Percentiles rank a stretch among this genome's conserved stretches.
These are phyloP conservation scores for Annulohypoxylon bovei DNA, from an alignment of 495 filamentous ascomycete species.

Conservation along the genomic window DNA sequence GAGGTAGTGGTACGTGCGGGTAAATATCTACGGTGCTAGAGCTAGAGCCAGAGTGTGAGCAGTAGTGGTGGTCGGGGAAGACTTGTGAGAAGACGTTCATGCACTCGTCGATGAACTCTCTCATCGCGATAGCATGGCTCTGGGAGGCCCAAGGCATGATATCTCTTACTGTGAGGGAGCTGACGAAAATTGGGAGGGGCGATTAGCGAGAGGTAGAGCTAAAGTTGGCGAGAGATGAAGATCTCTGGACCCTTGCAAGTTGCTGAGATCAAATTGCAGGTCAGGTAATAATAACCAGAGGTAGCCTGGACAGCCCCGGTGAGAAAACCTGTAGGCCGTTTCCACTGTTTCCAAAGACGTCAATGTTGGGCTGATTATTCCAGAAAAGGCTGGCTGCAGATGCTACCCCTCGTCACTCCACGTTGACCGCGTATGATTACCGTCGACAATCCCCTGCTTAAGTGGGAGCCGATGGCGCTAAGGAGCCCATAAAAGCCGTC, in stretches of 20 bases:
- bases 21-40: slow-evolving; percentile 16
- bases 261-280: slow-evolving; percentile 43
- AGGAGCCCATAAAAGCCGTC: slow-evolving; percentile 41
- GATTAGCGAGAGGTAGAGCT: slow-evolving; percentile 40
- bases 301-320: slow-evolving; percentile 34
- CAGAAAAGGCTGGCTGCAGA: slow-evolving; percentile 42
- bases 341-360: slow-evolving; percentile 43
- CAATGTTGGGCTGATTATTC: slow-evolving; percentile 41
- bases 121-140: slow-evolving; percentile 34
- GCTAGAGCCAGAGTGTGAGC: background rate
- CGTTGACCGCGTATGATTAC: slow-evolving; percentile 44
- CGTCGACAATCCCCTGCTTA: slow-evolving; percentile 38
- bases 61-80: background rate
- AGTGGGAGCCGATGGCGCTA: slow-evolving; percentile 45
- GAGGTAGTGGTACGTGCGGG: slow-evolving; percentile 36
- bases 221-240: slow-evolving; percentile 42
- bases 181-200: slow-evolving; percentile 39
- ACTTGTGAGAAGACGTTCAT: slow-evolving; percentile 12
- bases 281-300: slow-evolving; percentile 41
- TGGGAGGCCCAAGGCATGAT: slow-evolving; percentile 39
- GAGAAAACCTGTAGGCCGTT: slow-evolving; percentile 36
- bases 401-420: slow-evolving; percentile 45
- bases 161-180: slow-evolving; percentile 37
- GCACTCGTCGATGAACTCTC: slow-evolving; percentile 40
- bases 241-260: slow-evolving; percentile 39